Evolutionary conservation across 208 protist species (phyloP).

Genomic region (Trypanosoma avium): DNA sequence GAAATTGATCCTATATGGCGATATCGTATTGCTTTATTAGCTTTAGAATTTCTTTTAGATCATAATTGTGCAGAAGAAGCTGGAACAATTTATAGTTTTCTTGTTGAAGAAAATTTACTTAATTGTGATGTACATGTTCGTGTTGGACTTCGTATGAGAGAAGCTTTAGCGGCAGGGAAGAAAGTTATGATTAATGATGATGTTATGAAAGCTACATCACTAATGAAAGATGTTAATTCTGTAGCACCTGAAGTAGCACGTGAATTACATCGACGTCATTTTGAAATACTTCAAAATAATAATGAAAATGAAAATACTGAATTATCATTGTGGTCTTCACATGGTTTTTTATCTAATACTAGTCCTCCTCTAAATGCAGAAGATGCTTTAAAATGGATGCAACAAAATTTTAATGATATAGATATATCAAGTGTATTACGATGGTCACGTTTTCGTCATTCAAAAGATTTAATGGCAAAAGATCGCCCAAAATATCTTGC

Average conservation of each 20-base stretch:
- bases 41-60: conserved; percentile 77
- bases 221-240: conserved; percentile 50
- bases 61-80: conserved; percentile 69
- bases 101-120: conserved; percentile 57
- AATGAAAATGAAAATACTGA: not conserved
- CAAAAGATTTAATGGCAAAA: conserved; percentile 74
- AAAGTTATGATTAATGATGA: conserved; percentile 36
- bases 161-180: conserved; percentile 76
- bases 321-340: conserved; percentile 15
- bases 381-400: conserved; percentile 61
- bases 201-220: conserved; percentile 37
- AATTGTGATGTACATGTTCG: conserved; percentile 82
- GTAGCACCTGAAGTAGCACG: conserved; percentile 74
- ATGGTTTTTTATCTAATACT: conserved; percentile 17
- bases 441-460: conserved; percentile 64
- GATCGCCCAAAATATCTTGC: conserved; percentile 62
- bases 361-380: conserved; percentile 8
- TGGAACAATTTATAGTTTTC: conserved; percentile 65
- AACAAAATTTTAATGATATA: conserved; percentile 64
- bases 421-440: conserved; percentile 64
- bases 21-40: conserved; percentile 70
- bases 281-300: conserved; percentile 11
- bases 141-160: conserved; percentile 68
- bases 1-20: conserved; percentile 82
- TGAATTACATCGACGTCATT: conserved; percentile 57